These are phyloP conservation scores for Pichia norvegensis DNA, from an alignment of 1,139 yeast genomes.

Conservation along the genomic window DNA sequence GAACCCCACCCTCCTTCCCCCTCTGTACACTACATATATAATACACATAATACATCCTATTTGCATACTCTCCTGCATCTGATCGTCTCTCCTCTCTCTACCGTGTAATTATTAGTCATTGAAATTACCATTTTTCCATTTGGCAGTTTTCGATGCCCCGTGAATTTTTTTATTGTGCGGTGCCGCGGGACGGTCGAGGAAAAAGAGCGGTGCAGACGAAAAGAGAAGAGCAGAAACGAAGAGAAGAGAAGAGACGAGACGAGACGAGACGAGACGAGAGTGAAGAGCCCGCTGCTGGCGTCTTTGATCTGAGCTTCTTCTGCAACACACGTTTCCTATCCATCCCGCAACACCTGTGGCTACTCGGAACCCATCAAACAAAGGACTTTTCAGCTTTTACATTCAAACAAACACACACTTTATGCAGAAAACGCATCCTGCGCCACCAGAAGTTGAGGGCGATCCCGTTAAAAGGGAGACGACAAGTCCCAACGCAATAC, in stretches of 20 bases:
- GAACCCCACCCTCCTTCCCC: too few species aligned
- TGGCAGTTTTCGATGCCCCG: not conserved
- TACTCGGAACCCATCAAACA: not conserved
- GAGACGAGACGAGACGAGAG: too few species aligned
- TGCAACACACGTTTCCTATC: not conserved
- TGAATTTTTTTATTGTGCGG: not conserved
- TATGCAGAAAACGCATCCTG: not conserved
- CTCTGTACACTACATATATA: not conserved
- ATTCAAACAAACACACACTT: not conserved
- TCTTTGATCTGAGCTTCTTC: not conserved
- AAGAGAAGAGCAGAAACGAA: too few species aligned
- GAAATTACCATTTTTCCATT: too few species aligned
- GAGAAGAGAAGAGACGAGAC: too few species aligned
- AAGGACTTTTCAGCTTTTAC: not conserved
- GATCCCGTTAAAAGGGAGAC: not conserved
- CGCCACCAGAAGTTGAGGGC: not conserved
- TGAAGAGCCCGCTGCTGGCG: not conserved
- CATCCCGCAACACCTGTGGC: not conserved
- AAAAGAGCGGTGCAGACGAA: too few species aligned
- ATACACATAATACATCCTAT: not conserved
- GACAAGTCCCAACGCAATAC: not conserved
- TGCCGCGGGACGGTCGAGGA: too few species aligned
- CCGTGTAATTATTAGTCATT: too few species aligned
- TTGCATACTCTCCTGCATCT: too few species aligned
- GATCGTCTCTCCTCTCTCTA: too few species aligned